Evolutionary conservation across 2,329 filamentous ascomycete genomes (phyloP).

Genomic region (Ceratocystiopsis minuta): DNA sequence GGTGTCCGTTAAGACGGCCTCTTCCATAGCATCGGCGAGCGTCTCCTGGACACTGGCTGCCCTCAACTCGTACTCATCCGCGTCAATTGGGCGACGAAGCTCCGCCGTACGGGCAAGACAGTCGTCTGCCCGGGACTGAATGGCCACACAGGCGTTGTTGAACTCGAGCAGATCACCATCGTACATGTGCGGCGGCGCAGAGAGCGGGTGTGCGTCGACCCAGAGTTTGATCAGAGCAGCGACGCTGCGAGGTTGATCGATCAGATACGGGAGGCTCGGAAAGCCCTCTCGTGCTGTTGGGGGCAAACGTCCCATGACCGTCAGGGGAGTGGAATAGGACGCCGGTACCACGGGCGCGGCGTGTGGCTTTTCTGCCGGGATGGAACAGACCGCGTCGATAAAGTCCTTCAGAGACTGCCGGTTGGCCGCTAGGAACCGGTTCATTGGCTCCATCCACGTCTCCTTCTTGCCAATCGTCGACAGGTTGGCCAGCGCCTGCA

Average conservation of each 20-base stretch:
- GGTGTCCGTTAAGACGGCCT: slow-evolving; percentile 20
- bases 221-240: slow-evolving; percentile 69
- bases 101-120: slow-evolving; percentile 32
- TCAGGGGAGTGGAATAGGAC: slow-evolving; percentile 81
- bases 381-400: slow-evolving; percentile 70
- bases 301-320: slow-evolving; percentile 69
- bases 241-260: slow-evolving; percentile 74
- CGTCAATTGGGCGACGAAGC: slow-evolving; percentile 21
- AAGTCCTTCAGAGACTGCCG: slow-evolving; percentile 70
- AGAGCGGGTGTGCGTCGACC: slow-evolving; percentile 37
- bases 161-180: slow-evolving; percentile 37
- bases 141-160: slow-evolving; percentile 28
- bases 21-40: slow-evolving; percentile 30
- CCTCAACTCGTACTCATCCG: slow-evolving; percentile 8
- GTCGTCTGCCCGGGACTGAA: slow-evolving; percentile 32
- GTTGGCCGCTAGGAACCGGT: slow-evolving; percentile 60
- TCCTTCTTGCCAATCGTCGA: slow-evolving; percentile 87
- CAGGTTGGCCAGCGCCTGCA: slow-evolving; percentile 82
- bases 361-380: slow-evolving; percentile 51
- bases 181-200: slow-evolving; percentile 18
- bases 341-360: slow-evolving; percentile 43
- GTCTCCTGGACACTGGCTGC: slow-evolving; percentile 10
- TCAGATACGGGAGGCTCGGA: slow-evolving; percentile 77
- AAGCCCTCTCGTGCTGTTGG: slow-evolving; percentile 77
- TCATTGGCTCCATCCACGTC: slow-evolving; percentile 99